Evolutionary conservation across 2,329 filamentous ascomycete genomes (phyloP), one percentile per base, ranked within the genome.

Genomic region (Phaeosphaeria sp.): DNA sequence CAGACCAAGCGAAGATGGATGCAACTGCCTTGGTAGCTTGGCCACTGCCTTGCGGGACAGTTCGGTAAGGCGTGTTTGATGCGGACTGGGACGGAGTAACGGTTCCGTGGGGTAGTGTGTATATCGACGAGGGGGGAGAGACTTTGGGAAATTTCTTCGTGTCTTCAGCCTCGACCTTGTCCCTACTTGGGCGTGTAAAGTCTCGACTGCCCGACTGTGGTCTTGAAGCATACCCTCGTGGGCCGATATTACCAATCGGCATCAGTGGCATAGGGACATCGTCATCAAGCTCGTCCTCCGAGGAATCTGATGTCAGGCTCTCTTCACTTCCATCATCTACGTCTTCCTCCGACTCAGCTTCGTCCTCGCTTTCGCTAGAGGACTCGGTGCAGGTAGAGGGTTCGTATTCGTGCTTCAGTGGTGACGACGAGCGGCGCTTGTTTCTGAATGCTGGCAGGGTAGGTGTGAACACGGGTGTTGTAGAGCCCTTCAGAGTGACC

Each of bases 361-460:
- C 85, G 44, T 82, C 79, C 48, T 87, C 85, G 46, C 84, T 88
- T 54, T 86, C 83, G 1, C 81, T 84, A 9, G 83, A 84, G 6
- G 87, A 87, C 43, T 86, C 85, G 0, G 87, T 89, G 46, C 86
- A 87, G 6, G 87, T 88, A 17, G 95, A 98, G 15, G 94, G 94
- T 62, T 93, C 89, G 69, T 97, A 99, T 78, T 99, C 94, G 73
- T 98, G 94, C 80, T 99, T 99, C 50, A 99, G 82, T 0, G 95
- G 95, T 1, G 95, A 99, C 0, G 95, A 98, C 1, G 88, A 90
- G 18, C 93, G 87, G 46, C 93, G 87, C 71, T 89, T 75, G 75
- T 83, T 63, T 74, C 75, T 65, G 67, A 76, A 68, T 73, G 78
- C 73, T 61, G 80, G 69, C 55, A 77, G 66, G 66, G 76, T 67